Evolutionary conservation across 2,329 filamentous ascomycete genomes (phyloP), one percentile per base, ranked within the genome.

Genomic region (Penicillium sp.): DNA sequence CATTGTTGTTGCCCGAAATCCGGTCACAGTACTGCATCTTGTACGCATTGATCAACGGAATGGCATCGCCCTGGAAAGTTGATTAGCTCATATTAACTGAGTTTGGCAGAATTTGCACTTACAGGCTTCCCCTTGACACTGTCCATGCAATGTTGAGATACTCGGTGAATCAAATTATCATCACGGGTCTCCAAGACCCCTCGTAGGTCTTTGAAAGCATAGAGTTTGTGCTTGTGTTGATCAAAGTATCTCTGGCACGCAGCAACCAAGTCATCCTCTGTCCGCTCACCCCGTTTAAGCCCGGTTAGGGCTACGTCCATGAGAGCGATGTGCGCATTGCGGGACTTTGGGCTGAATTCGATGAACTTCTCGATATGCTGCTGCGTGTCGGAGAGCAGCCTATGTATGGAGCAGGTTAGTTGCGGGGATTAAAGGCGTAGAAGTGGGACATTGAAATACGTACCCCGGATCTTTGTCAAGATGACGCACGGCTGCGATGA

Each of bases 131-230:
- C 61, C 38, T 58, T 55, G 26, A 53, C 50, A 35, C 64, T 57
- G 26, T 57, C 56, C 28, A 51, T 40, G n/a, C 53, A 55, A 40
- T 40, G 10, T 12, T 55, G 31, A 41, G 35, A 26, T 17, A 55
- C 40, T 40, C 41, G 35, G 12, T 45, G 40, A 8, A 59, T 52
- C 53, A 70, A 53, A 1, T 58, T 54, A 14, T 61, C 51, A 35
- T 67, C 66, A 38, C 73, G 61, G 30, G 58, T 61, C 40, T 61
- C 59, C 4, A 74, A 46, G 50, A 77, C 73, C 41, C 62, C 67
- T 55, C 69, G 67, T 25, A 80, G 57, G 58, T 80, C 78, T 49
- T 70, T 67, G 50, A 79, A 80, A 55, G 76, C 78, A 59, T 77
- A 78, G 22, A 75, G 66, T 56, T 78, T 80, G 42, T 66, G 65